These are phyloP conservation scores for Diaporthe velutina DNA, from an alignment of 2,329 filamentous ascomycete species.

Conservation along the genomic window DNA sequence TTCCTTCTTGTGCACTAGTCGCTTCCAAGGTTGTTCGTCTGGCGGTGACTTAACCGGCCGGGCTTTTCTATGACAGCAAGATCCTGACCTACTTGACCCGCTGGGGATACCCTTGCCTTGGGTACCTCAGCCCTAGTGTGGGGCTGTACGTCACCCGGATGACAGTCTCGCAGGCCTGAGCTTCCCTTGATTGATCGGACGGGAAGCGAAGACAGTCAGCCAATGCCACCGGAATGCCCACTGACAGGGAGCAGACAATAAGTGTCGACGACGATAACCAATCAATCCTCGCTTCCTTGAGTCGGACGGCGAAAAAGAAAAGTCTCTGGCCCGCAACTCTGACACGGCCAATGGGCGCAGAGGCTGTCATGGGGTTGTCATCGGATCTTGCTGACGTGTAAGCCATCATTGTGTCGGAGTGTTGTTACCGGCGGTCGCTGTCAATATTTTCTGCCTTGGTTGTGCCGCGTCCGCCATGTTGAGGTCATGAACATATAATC, in stretches of 20 bases:
- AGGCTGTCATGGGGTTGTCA: conserved; percentile 21
- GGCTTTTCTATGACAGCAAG: conserved; percentile 22
- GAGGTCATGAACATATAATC: conserved; percentile 16
- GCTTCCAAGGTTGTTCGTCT: conserved; percentile 18
- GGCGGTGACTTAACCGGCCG: conserved; percentile 17
- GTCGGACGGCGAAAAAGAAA: conserved; percentile 8
- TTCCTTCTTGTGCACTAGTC: conserved; percentile 2
- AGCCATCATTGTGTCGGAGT: conserved; percentile 14
- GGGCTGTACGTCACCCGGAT: conserved; percentile 38
- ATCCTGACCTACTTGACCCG: conserved; percentile 13
- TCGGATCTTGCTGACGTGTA: conserved; percentile 27
- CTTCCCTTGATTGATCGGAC: conserved; percentile 22
- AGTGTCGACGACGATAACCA: not conserved
- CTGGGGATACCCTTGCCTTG: conserved; percentile 13
- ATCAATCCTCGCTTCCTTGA: conserved; percentile 4
- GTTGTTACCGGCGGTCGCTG: not conserved
- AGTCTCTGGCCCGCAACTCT: conserved; percentile 4
- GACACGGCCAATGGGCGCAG: conserved; percentile 8
- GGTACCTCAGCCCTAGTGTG: conserved; percentile 37
- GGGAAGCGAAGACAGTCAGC: conserved; percentile 30
- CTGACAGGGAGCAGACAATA: conserved; percentile 17
- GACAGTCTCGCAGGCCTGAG: conserved; percentile 17
- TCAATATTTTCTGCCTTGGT: conserved; percentile 4
- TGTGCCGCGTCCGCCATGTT: conserved; percentile 3
- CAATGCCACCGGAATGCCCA: conserved; percentile 18